These are phyloP conservation scores for Pneumocystis canis DNA, from an alignment of 1,139 yeast species.

Conservation along the genomic window DNA sequence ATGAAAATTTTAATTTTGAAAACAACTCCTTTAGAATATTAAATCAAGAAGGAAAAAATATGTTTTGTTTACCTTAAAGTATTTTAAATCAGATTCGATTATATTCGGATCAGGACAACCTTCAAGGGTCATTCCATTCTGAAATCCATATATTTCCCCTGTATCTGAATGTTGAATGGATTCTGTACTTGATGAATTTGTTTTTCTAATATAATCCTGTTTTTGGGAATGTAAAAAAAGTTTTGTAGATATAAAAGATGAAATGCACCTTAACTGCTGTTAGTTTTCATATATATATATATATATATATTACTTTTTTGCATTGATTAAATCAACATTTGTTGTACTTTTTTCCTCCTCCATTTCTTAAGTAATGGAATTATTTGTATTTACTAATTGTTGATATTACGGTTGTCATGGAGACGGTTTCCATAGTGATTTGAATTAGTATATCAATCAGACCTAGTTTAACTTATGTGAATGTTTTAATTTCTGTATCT, in stretches of 20 bases:
- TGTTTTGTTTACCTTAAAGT: not conserved
- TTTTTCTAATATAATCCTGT: not conserved
- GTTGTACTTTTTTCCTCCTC: not conserved
- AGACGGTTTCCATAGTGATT: not conserved
- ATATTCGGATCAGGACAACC: not conserved
- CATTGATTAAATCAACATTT: not conserved
- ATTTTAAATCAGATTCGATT: not conserved
- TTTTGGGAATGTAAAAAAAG: not conserved
- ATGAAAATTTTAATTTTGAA: slow-evolving; percentile 4
- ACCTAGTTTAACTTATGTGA: no score
- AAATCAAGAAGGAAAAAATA: not conserved
- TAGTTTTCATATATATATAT: not conserved
- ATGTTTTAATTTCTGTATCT: no score
- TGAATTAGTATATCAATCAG: not conserved
- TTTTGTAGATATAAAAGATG: not conserved
- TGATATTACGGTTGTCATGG: no score
- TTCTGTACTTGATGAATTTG: not conserved
- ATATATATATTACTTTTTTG: not conserved
- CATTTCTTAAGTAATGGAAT: no score
- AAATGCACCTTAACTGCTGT: not conserved
- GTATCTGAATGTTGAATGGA: not conserved
- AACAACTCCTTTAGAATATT: slow-evolving; percentile 2
- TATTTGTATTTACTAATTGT: no score
- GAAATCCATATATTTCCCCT: not conserved
- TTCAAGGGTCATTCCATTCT: not conserved